phyloP scores from a whole-genome alignment of 306 rosid genomes.

The Gastrolobium bilobum region DNA sequence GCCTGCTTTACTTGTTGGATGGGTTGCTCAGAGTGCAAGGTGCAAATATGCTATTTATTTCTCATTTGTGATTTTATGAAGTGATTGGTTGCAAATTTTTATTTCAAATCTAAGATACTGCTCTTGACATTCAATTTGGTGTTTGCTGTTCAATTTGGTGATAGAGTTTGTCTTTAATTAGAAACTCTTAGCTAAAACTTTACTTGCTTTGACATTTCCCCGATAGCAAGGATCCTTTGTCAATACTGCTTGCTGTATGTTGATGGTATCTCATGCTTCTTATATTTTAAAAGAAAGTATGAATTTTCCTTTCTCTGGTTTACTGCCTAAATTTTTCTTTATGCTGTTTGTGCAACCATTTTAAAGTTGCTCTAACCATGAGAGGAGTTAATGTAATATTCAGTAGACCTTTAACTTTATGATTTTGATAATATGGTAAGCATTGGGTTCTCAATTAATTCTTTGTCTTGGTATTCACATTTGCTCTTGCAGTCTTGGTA shows the following conservation, averaged over 20 bases:
- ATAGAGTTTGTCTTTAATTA: neutral
- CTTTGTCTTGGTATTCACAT: neutral
- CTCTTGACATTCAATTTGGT: neutral
- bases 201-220: neutral
- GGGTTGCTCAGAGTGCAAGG: conserved; percentile 70
- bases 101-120: neutral
- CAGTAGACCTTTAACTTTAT: neutral
- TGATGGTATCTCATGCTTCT: neutral
- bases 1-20: conserved; percentile 64
- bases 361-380: neutral
- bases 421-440: conserved; percentile 1
- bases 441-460: conserved; percentile 2
- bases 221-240: neutral
- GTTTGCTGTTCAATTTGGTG: conserved; percentile 1
- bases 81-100: neutral
- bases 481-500: conserved; percentile 43
- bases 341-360: conserved; percentile 27
- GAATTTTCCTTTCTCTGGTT: neutral
- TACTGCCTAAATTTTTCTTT: neutral
- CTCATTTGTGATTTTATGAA: neutral
- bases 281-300: neutral
- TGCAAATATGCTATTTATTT: conserved; percentile 35
- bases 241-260: neutral
- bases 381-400: conserved; percentile 8
- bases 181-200: neutral